phyloP scores from a whole-genome alignment of 352 stramenopile genomes.

The Vaucheria bursata region DNA sequence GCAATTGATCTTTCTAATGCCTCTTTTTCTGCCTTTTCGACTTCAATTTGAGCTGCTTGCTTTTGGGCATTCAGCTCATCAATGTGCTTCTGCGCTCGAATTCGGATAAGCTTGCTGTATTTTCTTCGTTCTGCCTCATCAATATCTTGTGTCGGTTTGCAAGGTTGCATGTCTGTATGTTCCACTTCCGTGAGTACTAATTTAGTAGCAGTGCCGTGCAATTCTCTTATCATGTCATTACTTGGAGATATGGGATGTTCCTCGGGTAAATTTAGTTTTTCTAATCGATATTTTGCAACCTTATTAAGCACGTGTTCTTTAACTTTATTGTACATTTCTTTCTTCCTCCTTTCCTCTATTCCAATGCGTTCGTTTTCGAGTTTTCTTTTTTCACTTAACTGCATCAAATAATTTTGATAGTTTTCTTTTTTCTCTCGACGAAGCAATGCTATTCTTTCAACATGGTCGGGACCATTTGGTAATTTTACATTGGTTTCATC shows the following conservation, averaged over 20 bases:
- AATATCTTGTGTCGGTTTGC: neutral
- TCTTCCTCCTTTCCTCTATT: neutral
- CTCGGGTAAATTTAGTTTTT: too few species aligned
- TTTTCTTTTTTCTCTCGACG: neutral
- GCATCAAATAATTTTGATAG: neutral
- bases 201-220: neutral
- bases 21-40: neutral
- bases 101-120: neutral
- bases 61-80: neutral
- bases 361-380: neutral
- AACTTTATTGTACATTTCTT: neutral
- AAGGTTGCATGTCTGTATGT: too few species aligned
- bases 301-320: too few species aligned
- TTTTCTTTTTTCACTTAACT: conserved; percentile 3
- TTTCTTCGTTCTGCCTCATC: neutral
- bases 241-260: too few species aligned
- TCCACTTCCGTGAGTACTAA: neutral
- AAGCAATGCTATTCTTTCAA: neutral
- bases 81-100: conserved; percentile 6
- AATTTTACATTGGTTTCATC: too few species aligned
- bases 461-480: neutral
- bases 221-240: too few species aligned
- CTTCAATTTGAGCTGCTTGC: conserved; percentile 6
- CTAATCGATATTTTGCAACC: too few species aligned
- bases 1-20: too few species aligned